Base-by-base conservation (phyloP, 768 basidiomycete species). In the Phaeotremella fagi region DNA sequence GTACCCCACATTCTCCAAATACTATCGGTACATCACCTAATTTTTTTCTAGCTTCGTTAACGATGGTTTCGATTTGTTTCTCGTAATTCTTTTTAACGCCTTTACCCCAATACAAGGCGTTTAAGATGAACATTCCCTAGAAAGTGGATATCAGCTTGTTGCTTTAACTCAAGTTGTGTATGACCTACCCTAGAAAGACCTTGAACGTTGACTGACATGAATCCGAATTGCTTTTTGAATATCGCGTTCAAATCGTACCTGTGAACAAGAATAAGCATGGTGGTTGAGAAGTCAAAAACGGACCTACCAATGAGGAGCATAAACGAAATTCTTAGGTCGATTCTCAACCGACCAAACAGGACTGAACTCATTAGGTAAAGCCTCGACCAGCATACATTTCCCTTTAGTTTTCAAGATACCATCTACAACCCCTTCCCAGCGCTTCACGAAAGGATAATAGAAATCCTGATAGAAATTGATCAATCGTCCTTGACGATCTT, bases 321-420 rank as follows among this genome's bases (percentile, higher is more conserved):
- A 85, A 16, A 87, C 80, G 76, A 88, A 79, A 56, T 83, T 83
- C 1, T 75, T 72, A 12, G 85, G 78, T 33, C 81, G 82, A 28
- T 79, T 77, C 48, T 85, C 82, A 41, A 79, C 73, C 0, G 85
- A 86, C 85, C 87, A 95, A 0, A 82, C 82, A 1, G 81, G 60
- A 0, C 89, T 91, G 64, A 85, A 87, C 88, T 99, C 94, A 62
- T 99, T 99, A 5, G 95, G 94, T 58, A 99, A 86, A 16, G 85
- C 81, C 62, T 94, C 94, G 0, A 74, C 64, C 66, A 74, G 62
- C 50, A 57, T 59, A 56, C 52, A 27, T 27, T 50, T 52, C 28
- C 37, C 55, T 49, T 46, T 56, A 18, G 45, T 52, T 26, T 42
- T 55, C 12, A 38, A 18, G 25, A 38, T 45, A 11, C 24, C 35